Evolutionary conservation across 2,329 filamentous ascomycete species (phyloP).

Genomic region (Curvularia lunata): DNA sequence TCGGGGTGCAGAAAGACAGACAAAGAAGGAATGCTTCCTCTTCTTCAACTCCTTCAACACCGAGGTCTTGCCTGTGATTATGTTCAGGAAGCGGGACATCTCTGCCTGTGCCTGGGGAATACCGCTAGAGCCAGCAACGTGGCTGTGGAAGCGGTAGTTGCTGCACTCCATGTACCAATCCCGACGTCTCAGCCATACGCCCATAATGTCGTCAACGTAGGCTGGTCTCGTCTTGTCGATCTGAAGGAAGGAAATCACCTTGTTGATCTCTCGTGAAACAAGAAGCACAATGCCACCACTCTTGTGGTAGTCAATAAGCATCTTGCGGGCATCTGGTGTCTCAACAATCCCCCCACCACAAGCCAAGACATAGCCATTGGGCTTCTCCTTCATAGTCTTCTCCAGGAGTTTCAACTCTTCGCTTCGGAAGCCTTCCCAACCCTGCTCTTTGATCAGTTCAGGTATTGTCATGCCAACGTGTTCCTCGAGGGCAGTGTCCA

Average conservation of each 20-base stretch:
- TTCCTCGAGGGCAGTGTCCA: conserved; percentile 85
- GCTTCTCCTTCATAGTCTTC: conserved; percentile 74
- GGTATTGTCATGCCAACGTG: conserved; percentile 78
- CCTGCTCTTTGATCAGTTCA: conserved; percentile 76
- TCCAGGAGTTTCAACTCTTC: conserved; percentile 78
- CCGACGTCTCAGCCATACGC: conserved; percentile 86
- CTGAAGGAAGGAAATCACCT: conserved; percentile 87
- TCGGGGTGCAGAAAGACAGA: conserved; percentile 84
- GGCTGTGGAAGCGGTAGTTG: conserved; percentile 91
- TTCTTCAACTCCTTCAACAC: conserved; percentile 66
- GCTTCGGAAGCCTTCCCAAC: conserved; percentile 88
- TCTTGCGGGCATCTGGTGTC: conserved; percentile 75
- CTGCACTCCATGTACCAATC: conserved; percentile 92
- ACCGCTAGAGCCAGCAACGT: conserved; percentile 61
- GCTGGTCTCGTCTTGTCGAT: conserved; percentile 90
- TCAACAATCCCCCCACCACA: conserved; percentile 96
- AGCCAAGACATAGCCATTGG: conserved; percentile 81
- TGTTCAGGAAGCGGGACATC: conserved; percentile 74
- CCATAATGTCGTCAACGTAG: conserved; percentile 90
- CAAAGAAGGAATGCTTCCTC: conserved; percentile 82
- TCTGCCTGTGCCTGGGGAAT: conserved; percentile 66
- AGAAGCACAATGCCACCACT: conserved; percentile 83
- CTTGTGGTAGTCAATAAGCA: conserved; percentile 75
- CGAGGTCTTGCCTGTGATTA: conserved; percentile 68
- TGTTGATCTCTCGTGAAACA: conserved; percentile 84